These are phyloP conservation scores for Coleophoma cylindrospora DNA, from an alignment of 2,329 filamentous ascomycete species.

Conservation along the genomic window DNA sequence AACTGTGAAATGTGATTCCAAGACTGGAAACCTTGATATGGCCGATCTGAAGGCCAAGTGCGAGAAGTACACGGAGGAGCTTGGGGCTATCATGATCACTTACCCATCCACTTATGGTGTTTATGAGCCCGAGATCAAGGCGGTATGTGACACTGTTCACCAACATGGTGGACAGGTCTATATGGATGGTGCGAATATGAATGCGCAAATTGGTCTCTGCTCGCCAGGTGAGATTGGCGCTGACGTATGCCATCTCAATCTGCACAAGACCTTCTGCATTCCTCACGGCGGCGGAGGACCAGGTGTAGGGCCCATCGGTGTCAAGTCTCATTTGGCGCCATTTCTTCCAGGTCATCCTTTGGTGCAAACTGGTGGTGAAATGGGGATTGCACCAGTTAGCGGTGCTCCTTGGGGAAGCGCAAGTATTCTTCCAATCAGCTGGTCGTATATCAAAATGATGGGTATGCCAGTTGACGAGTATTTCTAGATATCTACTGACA, in stretches of 20 bases:
- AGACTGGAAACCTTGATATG: constrained; percentile 86
- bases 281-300: constrained; percentile 93
- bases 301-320: constrained; percentile 89
- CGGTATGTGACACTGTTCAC: constrained; percentile 82
- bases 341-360: constrained; percentile 69
- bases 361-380: constrained; percentile 47
- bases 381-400: constrained; percentile 66
- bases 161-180: constrained; percentile 88
- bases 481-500: constrained; percentile 7
- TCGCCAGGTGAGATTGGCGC: constrained; percentile 93
- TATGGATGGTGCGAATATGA: constrained; percentile 99
- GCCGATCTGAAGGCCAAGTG: constrained; percentile 83
- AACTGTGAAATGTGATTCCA: constrained; percentile 81
- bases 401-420: constrained; percentile 84
- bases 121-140: constrained; percentile 85
- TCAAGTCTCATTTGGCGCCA: constrained; percentile 72
- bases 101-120: constrained; percentile 95
- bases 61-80: constrained; percentile 76
- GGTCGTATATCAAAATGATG: constrained; percentile 96
- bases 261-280: constrained; percentile 99
- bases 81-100: constrained; percentile 94
- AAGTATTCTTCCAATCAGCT: constrained; percentile 89
- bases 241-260: constrained; percentile 93
- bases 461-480: constrained; percentile 36
- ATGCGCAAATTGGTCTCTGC: constrained; percentile 92